Percentiles rank a stretch among this genome's conserved stretches.
phyloP scores from a whole-genome alignment of 768 basidiomycete genomes.

The Nidularia pulvinata region DNA sequence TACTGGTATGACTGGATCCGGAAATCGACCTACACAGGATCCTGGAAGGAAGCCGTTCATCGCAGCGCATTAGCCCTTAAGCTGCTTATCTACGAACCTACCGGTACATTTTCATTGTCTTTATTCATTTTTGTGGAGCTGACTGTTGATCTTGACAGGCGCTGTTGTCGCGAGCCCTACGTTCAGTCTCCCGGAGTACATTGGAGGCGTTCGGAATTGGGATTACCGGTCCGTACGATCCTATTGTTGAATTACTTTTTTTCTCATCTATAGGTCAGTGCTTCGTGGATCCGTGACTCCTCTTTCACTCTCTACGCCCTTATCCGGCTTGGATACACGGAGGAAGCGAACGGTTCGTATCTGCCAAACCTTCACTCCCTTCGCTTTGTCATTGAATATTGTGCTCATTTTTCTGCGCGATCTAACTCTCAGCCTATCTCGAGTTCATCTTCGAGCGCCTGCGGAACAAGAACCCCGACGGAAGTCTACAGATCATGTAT shows the following conservation, averaged over 20 bases:
- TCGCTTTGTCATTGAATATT: neutral
- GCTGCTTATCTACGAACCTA: slow-evolving; percentile 91
- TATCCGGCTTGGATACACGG: slow-evolving; percentile 91
- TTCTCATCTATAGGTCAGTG: slow-evolving; percentile 31
- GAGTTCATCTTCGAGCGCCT: slow-evolving; percentile 89
- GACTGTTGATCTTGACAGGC: slow-evolving; percentile 34
- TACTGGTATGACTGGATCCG: slow-evolving; percentile 93
- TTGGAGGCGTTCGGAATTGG: slow-evolving; percentile 91
- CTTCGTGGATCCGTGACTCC: slow-evolving; percentile 94
- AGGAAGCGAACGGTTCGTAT: slow-evolving; percentile 81
- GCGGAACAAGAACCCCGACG: slow-evolving; percentile 84
- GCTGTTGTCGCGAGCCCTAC: slow-evolving; percentile 96
- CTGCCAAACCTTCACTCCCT: neutral
- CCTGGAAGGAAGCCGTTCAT: slow-evolving; percentile 96
- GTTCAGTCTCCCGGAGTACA: slow-evolving; percentile 90
- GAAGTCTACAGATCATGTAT: slow-evolving; percentile 96
- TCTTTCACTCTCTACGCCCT: slow-evolving; percentile 96
- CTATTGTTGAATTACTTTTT: neutral
- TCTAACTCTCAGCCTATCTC: slow-evolving; percentile 63
- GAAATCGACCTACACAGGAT: slow-evolving; percentile 86
- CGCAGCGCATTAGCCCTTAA: slow-evolving; percentile 94
- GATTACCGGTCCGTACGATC: slow-evolving; percentile 54
- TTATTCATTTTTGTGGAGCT: neutral
- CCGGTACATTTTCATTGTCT: slow-evolving; percentile 38
- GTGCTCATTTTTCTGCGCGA: neutral